Evolutionary conservation across 1,284 basidiomycete genomes (phyloP).

Genomic region (Ganoderma sp.): DNA sequence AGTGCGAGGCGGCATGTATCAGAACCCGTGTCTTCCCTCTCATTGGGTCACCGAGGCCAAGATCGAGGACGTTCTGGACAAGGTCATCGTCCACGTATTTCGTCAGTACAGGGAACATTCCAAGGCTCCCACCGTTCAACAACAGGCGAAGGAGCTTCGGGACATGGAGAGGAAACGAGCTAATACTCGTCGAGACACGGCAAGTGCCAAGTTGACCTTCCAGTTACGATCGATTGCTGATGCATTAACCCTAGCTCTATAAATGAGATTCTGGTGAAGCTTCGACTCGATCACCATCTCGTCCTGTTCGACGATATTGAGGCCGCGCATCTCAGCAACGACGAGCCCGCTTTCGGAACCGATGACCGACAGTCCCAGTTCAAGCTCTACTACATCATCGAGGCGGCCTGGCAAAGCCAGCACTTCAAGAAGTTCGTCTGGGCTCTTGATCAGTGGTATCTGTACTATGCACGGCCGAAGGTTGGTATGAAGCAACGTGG

Average conservation of each 20-base stretch:
- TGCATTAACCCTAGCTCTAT: neutral
- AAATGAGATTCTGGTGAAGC: constrained; percentile 4
- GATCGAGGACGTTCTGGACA: neutral
- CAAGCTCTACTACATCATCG: constrained; percentile 9
- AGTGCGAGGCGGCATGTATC: constrained; percentile 7
- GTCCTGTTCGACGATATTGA: too few species aligned
- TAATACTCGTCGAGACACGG: constrained; percentile 8
- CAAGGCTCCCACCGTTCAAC: neutral
- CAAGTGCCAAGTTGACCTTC: constrained; percentile 1
- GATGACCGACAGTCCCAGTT: neutral
- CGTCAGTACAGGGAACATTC: neutral
- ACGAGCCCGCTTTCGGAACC: constrained; percentile 6
- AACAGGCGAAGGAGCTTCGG: neutral
- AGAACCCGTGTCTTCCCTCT: neutral
- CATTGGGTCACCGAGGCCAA: neutral
- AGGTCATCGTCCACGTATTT: constrained; percentile 3
- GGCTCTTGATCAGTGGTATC: constrained; percentile 7
- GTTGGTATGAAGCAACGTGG: neutral
- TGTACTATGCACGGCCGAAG: neutral
- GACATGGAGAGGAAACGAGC: neutral
- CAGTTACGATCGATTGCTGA: too few species aligned
- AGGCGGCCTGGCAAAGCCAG: constrained; percentile 17
- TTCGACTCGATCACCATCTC: neutral
- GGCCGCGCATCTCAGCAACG: constrained; percentile 17
- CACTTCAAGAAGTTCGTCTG: constrained; percentile 14